Evolutionary conservation across 441 rosid species (phyloP).

Genomic region (Flueggea neowawraea): DNA sequence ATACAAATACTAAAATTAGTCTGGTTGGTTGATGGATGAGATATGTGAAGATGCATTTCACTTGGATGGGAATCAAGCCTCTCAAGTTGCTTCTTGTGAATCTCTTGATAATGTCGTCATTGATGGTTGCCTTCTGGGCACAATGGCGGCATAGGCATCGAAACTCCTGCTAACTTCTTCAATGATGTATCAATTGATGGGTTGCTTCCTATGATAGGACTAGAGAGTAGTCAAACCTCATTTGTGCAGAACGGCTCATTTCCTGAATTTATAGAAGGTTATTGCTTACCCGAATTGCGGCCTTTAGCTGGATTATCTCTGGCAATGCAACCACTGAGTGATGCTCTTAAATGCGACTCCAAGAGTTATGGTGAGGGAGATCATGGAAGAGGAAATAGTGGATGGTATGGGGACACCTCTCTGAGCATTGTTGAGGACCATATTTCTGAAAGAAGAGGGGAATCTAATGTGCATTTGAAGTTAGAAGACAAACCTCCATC

Average conservation of each 20-base stretch:
- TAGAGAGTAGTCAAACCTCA: conserved; percentile 54
- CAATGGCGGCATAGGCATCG: conserved; percentile 33
- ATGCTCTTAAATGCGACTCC: conserved; percentile 19
- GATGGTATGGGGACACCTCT: conserved; percentile 80
- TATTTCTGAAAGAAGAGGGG: conserved; percentile 61
- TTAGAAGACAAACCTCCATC: conserved; percentile 43
- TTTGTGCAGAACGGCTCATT: conserved; percentile 39
- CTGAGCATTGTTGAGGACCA: conserved; percentile 78
- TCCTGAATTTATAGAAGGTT: conserved; percentile 88
- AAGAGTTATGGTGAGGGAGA: conserved; percentile 34
- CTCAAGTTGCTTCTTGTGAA: conserved; percentile 39
- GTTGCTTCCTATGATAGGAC: conserved; percentile 31
- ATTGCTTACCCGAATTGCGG: conserved; percentile 61
- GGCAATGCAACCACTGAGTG: conserved; percentile 41
- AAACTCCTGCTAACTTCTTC: conserved; percentile 35
- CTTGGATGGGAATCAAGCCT: conserved; percentile 40
- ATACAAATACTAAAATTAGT: conserved; percentile 27
- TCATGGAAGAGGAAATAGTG: conserved; percentile 54
- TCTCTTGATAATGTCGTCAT: conserved; percentile 30
- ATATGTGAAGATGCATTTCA: conserved; percentile 78
- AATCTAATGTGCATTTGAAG: conserved; percentile 39
- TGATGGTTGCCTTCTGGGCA: conserved; percentile 42
- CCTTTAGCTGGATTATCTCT: conserved; percentile 55
- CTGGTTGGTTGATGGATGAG: conserved; percentile 73
- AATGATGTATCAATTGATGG: conserved; percentile 38